Conservation (phyloP, 768 basidiomycete genomes). For the Psilocybe tampanensis region DNA sequence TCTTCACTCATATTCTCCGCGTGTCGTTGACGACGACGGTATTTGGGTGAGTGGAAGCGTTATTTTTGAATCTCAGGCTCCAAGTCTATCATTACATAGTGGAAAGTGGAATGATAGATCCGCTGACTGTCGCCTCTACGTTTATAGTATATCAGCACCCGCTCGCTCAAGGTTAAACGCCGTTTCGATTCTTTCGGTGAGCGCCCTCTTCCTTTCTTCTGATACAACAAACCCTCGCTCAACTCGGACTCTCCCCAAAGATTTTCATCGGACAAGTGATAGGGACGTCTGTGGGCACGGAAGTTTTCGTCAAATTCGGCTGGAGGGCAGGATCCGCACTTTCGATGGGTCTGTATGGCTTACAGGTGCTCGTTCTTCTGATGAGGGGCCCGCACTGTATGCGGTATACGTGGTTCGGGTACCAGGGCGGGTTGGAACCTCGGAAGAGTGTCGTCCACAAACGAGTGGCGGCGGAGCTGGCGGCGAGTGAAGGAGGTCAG, state of each 20-base stretch:
- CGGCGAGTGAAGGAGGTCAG: neutral
- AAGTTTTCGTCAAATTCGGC: constrained; percentile 68
- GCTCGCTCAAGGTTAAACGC: constrained; percentile 79
- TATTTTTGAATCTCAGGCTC: neutral
- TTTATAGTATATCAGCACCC: constrained; percentile 37
- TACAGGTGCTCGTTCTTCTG: constrained; percentile 58
- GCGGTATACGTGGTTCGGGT: constrained; percentile 65
- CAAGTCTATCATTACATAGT: constrained; percentile 5
- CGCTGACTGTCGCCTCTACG: no score
- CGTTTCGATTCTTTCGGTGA: constrained; percentile 68
- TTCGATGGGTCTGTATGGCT: constrained; percentile 59
- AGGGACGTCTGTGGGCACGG: constrained; percentile 75
- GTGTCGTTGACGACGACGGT: constrained; percentile 65
- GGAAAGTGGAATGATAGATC: no score
- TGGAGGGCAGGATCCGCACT: constrained; percentile 70
- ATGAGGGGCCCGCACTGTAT: constrained; percentile 68
- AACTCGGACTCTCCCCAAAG: no score
- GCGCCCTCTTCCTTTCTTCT: neutral
- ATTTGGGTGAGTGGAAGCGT: constrained; percentile 43
- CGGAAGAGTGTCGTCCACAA: constrained; percentile 29
- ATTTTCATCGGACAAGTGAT: constrained; percentile 83
- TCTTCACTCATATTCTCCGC: constrained; percentile 72
- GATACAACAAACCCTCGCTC: no score
- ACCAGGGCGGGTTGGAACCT: constrained; percentile 56
- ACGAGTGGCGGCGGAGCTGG: neutral